Evolutionary conservation across 208 protist genomes (phyloP), one percentile per base, ranked within the genome.

Genomic region (Trypanosoma vivax): DNA sequence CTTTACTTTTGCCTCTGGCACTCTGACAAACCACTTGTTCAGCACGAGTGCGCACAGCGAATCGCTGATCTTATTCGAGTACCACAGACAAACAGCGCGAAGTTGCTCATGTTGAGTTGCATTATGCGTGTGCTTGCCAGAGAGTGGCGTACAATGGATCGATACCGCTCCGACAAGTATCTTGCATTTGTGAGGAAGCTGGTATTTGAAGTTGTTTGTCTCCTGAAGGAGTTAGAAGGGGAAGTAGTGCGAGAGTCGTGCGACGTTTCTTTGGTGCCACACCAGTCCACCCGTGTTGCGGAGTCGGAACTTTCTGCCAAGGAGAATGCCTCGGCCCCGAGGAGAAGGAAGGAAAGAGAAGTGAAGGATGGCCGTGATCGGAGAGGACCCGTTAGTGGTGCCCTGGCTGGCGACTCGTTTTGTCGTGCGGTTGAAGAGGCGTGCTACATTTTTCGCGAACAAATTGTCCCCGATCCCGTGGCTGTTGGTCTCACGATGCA

Each of bases 1-100:
- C 61, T 94, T 11, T 77, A 79, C 63, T 96, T 81, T 71, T 94
- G 86, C 65, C 65, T 96, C 19, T 96, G 86, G 85, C 90, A 96
- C 69, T 85, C 82, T 0, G 90, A 96, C 68, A 96, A 96, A 73
- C 90, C 83, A 9, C 70, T 91, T 0, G 90, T 92, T 21, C 90
- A 96, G 70, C 75, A 83, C 3, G 79, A 74, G 33, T 94, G 87
- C 48, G 86, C 90, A 33, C 55, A 79, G 60, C 58, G 58, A 21
- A 92, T 96, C 16, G 73, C 82, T 0, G 38, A 74, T 14, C 68
- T 96, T 13, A 48, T 92, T 16, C 40, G 70, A 24, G 64, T 66
- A 3, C 68, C 79, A 3, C 70, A 50, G 4, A 82, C 79, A 24
- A 50, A 53, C 29, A 70, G 69, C 19, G 67, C 61, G 45, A 75